phyloP scores from a whole-genome alignment of 2,329 filamentous ascomycete genomes.

The Penicillium sp. region DNA sequence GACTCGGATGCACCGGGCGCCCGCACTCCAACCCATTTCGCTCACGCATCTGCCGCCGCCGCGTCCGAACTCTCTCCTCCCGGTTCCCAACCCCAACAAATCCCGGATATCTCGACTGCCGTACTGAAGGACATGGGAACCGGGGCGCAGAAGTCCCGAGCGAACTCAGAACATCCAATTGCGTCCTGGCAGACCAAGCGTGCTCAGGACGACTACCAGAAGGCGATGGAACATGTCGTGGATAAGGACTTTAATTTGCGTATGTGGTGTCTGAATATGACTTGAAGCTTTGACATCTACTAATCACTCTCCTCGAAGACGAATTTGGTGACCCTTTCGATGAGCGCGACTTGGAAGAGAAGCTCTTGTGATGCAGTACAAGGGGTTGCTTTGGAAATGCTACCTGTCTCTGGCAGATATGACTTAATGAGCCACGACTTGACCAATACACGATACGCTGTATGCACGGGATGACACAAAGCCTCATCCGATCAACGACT shows the following conservation, averaged over 20 bases:
- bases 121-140: not conserved
- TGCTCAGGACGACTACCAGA: slow-evolving; percentile 54
- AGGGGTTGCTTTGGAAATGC: not conserved
- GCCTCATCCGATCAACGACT: not conserved
- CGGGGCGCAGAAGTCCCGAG: slow-evolving; percentile 3
- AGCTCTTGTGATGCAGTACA: slow-evolving; percentile 13
- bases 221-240: slow-evolving; percentile 50
- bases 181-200: slow-evolving; percentile 57
- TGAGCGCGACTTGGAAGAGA: slow-evolving; percentile 38
- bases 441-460: not conserved
- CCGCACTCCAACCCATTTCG: slow-evolving; percentile 41
- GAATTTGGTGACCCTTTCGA: slow-evolving; percentile 49
- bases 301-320: slow-evolving; percentile 27
- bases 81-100: slow-evolving; percentile 46
- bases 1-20: slow-evolving; percentile 43
- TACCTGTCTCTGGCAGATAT: slow-evolving; percentile 8
- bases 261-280: slow-evolving; percentile 26
- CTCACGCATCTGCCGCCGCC: slow-evolving; percentile 21
- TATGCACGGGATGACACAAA: not conserved
- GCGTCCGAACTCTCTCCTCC: slow-evolving; percentile 55
- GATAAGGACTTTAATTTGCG: slow-evolving; percentile 53
- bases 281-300: not conserved
- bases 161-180: slow-evolving; percentile 46
- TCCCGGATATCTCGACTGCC: slow-evolving; percentile 4
- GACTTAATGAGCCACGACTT: slow-evolving; percentile 21